phyloP scores from a whole-genome alignment of 495 filamentous ascomycete genomes.

The Neurospora sublineolata region DNA sequence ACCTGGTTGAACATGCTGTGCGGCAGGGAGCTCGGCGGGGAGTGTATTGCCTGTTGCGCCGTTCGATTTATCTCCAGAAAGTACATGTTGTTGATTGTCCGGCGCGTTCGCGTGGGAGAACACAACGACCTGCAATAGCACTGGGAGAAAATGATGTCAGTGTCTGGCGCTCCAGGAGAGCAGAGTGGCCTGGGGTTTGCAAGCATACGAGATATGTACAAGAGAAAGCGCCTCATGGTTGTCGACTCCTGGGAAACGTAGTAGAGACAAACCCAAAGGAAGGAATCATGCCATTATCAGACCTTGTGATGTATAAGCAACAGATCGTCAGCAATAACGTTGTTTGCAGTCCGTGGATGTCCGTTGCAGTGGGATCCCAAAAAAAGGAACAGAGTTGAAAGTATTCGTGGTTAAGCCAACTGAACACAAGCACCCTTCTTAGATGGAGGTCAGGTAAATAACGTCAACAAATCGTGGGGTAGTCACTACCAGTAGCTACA shows the following conservation, averaged over 20 bases:
- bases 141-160: slow-evolving; percentile 14
- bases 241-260: slow-evolving; percentile 12
- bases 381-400: not conserved
- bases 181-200: not conserved
- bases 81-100: slow-evolving; percentile 22
- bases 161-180: slow-evolving; percentile 5
- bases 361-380: not conserved
- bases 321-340: not conserved
- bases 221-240: slow-evolving; percentile 29
- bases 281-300: not conserved
- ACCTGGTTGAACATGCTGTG: slow-evolving; percentile 19
- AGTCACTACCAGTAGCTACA: not conserved
- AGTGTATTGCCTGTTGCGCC: slow-evolving; percentile 16
- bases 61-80: slow-evolving; percentile 14
- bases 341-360: not conserved
- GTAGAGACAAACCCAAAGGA: not conserved
- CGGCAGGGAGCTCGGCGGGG: slow-evolving; percentile 18
- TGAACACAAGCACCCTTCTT: not conserved
- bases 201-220: slow-evolving; percentile 33
- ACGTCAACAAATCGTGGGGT: not conserved
- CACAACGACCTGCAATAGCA: slow-evolving; percentile 36
- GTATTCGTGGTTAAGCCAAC: not conserved
- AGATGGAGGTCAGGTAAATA: not conserved
- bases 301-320: not conserved
- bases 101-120: slow-evolving; percentile 22